Evolutionary conservation across 208 protist species (phyloP), one percentile per base, ranked within the genome.

Genomic region (Phytomonas sp.): DNA sequence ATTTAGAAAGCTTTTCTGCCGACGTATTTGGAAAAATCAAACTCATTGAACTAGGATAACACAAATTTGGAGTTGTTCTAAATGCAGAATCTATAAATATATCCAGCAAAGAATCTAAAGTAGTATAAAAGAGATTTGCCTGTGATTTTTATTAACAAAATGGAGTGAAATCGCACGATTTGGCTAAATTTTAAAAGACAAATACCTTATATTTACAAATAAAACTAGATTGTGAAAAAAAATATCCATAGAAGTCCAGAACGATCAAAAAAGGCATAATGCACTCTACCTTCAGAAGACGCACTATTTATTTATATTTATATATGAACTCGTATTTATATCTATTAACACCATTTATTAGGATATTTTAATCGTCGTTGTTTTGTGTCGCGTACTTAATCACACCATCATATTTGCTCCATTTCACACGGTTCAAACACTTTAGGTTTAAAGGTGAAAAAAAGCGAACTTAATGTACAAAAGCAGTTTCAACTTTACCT

Each of bases 1-100:
- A 79, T 31, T 80, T 79, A 59, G 88, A 81, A 12, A 82, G 34
- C 6, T 71, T 59, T 11, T 33, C 71, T 37, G 72, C 56, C 29
- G 65, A 78, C 16, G 40, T 40, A 32, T 19, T 56, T 56, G 19
- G 45, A 26, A 69, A 49, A 42, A 30, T 62, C 3, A 30, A 68
- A 63, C n/a, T 45, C 32, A 32, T 68, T 31, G 31, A 52, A 14
- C 7, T 29, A 49, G 30, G 19, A 52, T 26, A 59, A 63, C 7
- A 29, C 23, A 63, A 62, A 29, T 62, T 56, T n/a, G 31, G 30
- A 69, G 42, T 32, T 33, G 29, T 4, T 67, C 45, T n/a, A 12
- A 40, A 68, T 52, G 6, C 31, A 40, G n/a, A 73, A 67, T n/a
- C n/a, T n/a, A n/a, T 29, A 67, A 73, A 66, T 45, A 61, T 40